Base-by-base conservation (phyloP, 495 filamentous ascomycete species). In the Podospora fimiseda region DNA sequence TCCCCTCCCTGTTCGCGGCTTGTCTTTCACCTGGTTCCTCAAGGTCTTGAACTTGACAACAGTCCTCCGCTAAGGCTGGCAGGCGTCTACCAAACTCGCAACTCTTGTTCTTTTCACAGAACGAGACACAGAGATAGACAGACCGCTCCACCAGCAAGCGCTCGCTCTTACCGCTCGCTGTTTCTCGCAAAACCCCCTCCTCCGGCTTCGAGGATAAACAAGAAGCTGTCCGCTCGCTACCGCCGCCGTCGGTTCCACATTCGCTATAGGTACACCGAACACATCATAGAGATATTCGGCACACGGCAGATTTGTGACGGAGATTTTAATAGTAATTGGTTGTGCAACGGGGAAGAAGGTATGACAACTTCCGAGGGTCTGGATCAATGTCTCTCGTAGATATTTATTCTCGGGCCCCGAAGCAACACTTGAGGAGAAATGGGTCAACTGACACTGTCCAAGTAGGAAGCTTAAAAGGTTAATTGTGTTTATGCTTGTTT, bases 1-100 rank as follows among this genome's bases (percentile, higher is more conserved):
- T 27, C 43, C 56, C 56, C 46, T 52, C 56, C 56, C 56, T 59
- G 56, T 52, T 33, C 56, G 42, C 24, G 16, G 13, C 8, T n/a
- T n/a, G n/a, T 13, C 39, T 43, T n/a, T 42, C 19, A 22, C 18
- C 42, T 16, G 14, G 19, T 43, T 45, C 43, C 37, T 57, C 45
- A 40, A 52, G 37, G 30, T 21, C 19, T 44, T 44, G 18, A 22
- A n/a, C 9, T 44, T 21, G 42, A 9, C 19, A 44, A 44, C 18
- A 44, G 27, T 11, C 27, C 27, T 33, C 11, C 27, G 11, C 27
- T 33, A 33, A 33, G 27, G 27, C 27, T 33, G 27, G 11, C 27
- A 5, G 27, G 27, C 27, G 27, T 33, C 27, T 33, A 33, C 27
- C 27, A 5, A 33, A 33, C 27, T 33, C 27, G n/a, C 27, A 33